phyloP scores from a whole-genome alignment of 768 basidiomycete species.

The Nevesoporus exiguus region DNA sequence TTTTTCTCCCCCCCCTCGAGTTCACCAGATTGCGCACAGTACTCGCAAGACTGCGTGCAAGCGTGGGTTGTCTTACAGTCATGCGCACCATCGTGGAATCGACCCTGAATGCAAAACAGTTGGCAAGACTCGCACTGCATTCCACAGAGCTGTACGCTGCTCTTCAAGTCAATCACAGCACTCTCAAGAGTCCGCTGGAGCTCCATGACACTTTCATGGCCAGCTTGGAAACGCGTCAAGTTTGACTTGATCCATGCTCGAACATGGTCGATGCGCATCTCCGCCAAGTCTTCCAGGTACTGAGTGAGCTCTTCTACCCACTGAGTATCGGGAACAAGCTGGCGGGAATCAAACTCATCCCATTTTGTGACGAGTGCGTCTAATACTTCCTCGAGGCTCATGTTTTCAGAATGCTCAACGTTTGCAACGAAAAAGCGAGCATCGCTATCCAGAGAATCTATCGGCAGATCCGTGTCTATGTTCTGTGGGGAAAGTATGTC shows the following conservation, averaged over 20 bases:
- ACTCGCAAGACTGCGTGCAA: constrained; percentile 45
- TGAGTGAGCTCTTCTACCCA: constrained; percentile 41
- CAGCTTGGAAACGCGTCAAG: constrained; percentile 43
- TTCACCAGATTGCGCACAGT: constrained; percentile 30
- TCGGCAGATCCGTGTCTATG: constrained; percentile 46
- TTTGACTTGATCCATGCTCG: constrained; percentile 50
- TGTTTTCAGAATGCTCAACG: constrained; percentile 11
- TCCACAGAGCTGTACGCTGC: constrained; percentile 49
- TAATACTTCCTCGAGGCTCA: constrained; percentile 12
- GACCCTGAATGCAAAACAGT: constrained; percentile 45
- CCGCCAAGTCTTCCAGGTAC: constrained; percentile 42
- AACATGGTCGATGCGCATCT: constrained; percentile 46
- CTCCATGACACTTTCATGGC: constrained; percentile 42
- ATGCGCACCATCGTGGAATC: constrained; percentile 46
- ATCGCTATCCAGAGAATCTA: constrained; percentile 36
- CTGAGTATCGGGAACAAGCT: constrained; percentile 35
- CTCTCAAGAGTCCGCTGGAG: constrained; percentile 44
- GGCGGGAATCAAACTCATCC: constrained; percentile 32
- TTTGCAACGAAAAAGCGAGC: constrained; percentile 35
- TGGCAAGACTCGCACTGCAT: constrained; percentile 47
- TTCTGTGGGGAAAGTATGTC: constrained; percentile 36
- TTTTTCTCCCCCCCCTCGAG: constrained; percentile 29
- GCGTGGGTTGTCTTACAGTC: constrained; percentile 48
- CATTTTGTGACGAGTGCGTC: constrained; percentile 27
- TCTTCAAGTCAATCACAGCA: constrained; percentile 43